Evolutionary conservation across 495 filamentous ascomycete genomes (phyloP).

Genomic region (Talaromyces adpressus): DNA sequence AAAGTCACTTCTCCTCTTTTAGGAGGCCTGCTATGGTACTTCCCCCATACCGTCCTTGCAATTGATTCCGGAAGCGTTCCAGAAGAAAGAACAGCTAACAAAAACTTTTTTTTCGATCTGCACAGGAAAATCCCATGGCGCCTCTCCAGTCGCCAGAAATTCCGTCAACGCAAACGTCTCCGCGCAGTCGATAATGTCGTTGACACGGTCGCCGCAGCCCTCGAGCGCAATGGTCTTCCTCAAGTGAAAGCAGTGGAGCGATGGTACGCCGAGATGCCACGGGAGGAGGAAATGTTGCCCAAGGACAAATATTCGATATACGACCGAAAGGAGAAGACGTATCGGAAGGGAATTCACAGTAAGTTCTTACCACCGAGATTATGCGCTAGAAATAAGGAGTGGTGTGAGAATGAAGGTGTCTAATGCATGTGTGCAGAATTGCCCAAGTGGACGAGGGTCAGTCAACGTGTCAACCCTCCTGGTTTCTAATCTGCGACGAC

Average conservation of each 20-base stretch:
- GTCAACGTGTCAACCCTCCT: constrained; percentile 86
- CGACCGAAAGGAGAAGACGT: constrained; percentile 89
- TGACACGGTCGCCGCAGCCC: constrained; percentile 64
- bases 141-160: constrained; percentile 83
- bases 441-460: constrained; percentile 94
- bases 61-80: neutral
- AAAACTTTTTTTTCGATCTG: constrained; percentile 7
- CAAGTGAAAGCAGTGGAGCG: constrained; percentile 65
- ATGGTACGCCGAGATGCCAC: constrained; percentile 95
- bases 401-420: neutral
- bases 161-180: constrained; percentile 79
- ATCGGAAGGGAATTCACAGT: constrained; percentile 97
- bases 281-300: constrained; percentile 90
- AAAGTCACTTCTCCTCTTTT: constrained; percentile 67
- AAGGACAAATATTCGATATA: constrained; percentile 98
- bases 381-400: constrained; percentile 14
- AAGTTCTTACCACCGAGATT: constrained; percentile 30
- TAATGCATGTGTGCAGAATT: constrained; percentile 50
- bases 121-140: constrained; percentile 97
- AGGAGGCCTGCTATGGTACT: constrained; percentile 78
- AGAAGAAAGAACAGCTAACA: constrained; percentile 3
- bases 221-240: constrained; percentile 58
- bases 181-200: constrained; percentile 80
- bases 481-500: constrained; percentile 60
- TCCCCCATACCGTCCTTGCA: neutral